These are phyloP conservation scores for Mycena crocata DNA, from an alignment of 768 basidiomycete species.

Conservation along the genomic window DNA sequence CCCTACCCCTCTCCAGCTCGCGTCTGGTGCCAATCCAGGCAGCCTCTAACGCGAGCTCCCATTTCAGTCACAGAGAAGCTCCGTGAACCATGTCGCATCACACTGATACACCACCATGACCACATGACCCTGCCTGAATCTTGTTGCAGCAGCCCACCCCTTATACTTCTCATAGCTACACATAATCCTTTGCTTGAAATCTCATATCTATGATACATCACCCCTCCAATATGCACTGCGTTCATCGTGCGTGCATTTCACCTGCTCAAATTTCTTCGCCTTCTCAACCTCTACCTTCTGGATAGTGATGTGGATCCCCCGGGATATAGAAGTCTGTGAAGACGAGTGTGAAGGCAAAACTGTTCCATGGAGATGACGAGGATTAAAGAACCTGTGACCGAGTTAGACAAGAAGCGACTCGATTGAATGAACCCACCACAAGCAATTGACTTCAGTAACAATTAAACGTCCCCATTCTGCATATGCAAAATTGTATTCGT, in stretches of 20 bases:
- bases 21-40: no score
- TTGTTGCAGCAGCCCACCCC: no score
- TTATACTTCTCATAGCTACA: no score
- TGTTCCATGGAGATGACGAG: neutral
- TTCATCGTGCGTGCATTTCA: neutral
- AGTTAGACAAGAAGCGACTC: neutral
- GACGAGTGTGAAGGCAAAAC: neutral
- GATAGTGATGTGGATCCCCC: neutral
- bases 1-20: no score
- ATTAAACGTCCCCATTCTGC: neutral
- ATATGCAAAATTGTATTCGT: slow-evolving; percentile 4
- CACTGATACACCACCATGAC: no score
- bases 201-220: no score
- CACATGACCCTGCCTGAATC: no score
- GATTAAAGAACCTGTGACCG: neutral
- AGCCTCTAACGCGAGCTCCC: no score
- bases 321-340: neutral
- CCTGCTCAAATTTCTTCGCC: neutral
- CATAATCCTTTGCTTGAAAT: no score
- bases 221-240: neutral
- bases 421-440: neutral
- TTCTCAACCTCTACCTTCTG: neutral
- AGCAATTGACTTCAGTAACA: neutral
- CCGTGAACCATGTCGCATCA: no score
- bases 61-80: no score